Base-by-base conservation (phyloP, 139 green algal genomes). In the Axilococcus clingmanii region DNA sequence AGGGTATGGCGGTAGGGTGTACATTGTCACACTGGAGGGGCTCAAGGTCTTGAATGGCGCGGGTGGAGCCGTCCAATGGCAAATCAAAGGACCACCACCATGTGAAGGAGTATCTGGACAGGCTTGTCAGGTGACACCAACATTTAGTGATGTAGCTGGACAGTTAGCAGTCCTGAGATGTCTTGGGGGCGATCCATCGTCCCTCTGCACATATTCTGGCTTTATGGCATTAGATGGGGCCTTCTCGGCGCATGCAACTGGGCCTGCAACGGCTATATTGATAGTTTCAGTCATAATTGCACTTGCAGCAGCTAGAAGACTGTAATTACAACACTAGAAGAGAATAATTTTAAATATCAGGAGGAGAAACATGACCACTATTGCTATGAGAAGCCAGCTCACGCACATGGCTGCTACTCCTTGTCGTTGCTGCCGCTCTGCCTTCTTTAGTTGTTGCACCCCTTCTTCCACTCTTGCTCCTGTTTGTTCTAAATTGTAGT, bases 281-380 rank as follows among this genome's bases (percentile, higher is more conserved):
- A 34, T 51, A 24, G 41, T 29, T 51, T 34, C 9, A 24, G 35
- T 51, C 14, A 36, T 51, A 35, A 16, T 31, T 4, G 34, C 14
- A 9, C 11, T 48, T 48, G 29, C 15, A 43, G 36, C 9, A 24
- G 19, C 22, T 24, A 43, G 9, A 43, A 43, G 36, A 43, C 12
- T 17, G 2, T 52, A 17, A 52, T 4, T 29, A 19, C 33, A 55
- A 55, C 7, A 69, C 33, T 33, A 54, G 12, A 59, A 36, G 24
- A 68, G 37, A 0, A 63, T 43, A 17, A 40, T 40, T 25, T 72
- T 72, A 38, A 72, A 46, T 5, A 74, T 19, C 28, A 83, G 52
- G 8, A 98, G 63, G 19, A 98, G 61, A 30, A 93, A 61, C 78
- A 98, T 81, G 16, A 95, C 31, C 15, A 89, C 72, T 23, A 92